Conservation (phyloP, 2,329 filamentous ascomycete species). For the Aspergillus sojae region DNA sequence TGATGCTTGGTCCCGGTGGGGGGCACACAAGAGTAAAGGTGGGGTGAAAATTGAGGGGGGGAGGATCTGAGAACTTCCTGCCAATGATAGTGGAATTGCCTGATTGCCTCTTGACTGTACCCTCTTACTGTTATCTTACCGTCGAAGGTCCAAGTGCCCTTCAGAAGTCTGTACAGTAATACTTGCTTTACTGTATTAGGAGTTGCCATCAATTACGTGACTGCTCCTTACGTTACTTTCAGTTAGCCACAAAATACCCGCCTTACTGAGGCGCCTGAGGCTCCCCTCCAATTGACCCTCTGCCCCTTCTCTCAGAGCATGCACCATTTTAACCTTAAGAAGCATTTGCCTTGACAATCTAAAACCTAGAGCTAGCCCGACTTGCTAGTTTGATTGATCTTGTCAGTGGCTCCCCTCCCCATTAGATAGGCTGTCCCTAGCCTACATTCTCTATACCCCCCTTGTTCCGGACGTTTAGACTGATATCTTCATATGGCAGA, state of each 20-base stretch:
- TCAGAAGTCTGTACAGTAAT: not conserved
- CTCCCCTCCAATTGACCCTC: not conserved
- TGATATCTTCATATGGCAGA: not conserved
- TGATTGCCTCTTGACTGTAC: not conserved
- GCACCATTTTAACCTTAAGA: not conserved
- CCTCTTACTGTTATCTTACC: not conserved
- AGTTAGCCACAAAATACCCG: not conserved
- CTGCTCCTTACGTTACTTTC: slow-evolving; percentile 1
- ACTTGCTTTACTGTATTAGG: not conserved
- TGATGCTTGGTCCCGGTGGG: not conserved
- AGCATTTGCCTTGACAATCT: slow-evolving; percentile 2
- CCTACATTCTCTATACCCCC: not conserved
- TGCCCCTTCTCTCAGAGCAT: not conserved
- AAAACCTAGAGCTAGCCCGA: not conserved
- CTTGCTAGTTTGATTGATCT: not conserved
- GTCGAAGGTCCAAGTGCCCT: not conserved
- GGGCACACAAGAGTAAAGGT: not conserved
- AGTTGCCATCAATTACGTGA: not conserved
- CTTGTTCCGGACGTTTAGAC: not conserved
- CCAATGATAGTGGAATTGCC: not conserved
- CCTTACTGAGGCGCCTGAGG: not conserved
- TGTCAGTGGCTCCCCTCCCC: not conserved
- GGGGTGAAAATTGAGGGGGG: not conserved
- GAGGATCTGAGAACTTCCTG: not conserved
- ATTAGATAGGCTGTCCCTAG: not conserved